Evolutionary conservation across 1,284 basidiomycete species (phyloP), one percentile per base, ranked within the genome.

Genomic region (Ceratobasidium papillatum): DNA sequence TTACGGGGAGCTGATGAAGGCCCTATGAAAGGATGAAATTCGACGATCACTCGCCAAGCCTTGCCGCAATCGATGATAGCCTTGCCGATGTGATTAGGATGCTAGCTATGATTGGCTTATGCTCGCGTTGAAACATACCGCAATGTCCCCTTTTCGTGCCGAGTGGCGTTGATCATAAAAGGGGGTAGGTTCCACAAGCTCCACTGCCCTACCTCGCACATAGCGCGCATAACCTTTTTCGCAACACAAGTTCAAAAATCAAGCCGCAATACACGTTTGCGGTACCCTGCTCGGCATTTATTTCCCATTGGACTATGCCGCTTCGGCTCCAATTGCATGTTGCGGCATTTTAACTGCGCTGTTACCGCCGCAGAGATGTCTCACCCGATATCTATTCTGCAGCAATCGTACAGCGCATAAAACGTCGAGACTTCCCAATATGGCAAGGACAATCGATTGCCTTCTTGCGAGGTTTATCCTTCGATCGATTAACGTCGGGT

Each of bases 201-300:
- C 54, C 54, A 56, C 25, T 5, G 38, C 56, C 36, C 56, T 34
- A 36, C 56, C 34, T 36, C 32, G 36, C 56, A 59, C 34, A 59
- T n/a, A 59, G 56, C 56, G 56, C 56, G 56, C 56, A 59, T 32
- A 36, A 38, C 56, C 56, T 22, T 59, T 38, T 38, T 59, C 36
- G 56, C 34, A 59, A 59, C 36, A 59, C n/a, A 17, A 36, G 56
- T 59, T 36, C 56, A 59, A 59, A 34, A 59, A 38, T 8, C 34
- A 34, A 59, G n/a, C n/a, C 5, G 36, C n/a, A 41, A 17, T n/a
- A 22, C 34, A 38, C n/a, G 38, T 59, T 59, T 41, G 34, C 34
- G 56, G 56, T 59, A 9, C 36, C 19, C 25, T 38, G 34, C 25
- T 36, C 56, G 56, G 32, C 34, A 38, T 22, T 3, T 3, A 47